A percentile compares a stretch with the other conserved stretches of the same genome.
Conservation (phyloP, 2,329 filamentous ascomycete genomes). For the Talaromyces pinophilus region DNA sequence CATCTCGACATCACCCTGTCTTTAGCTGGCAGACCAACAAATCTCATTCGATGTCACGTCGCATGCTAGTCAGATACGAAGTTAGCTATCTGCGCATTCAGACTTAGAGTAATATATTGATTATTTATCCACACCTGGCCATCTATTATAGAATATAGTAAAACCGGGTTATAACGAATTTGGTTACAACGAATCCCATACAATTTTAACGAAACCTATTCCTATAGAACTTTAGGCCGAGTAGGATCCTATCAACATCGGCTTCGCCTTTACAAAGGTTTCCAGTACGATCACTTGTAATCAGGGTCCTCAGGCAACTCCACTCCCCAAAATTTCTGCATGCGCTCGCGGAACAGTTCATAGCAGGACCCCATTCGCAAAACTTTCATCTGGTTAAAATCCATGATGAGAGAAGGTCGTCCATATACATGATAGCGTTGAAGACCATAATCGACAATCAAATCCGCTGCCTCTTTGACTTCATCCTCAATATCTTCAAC, state of each 20-base stretch:
- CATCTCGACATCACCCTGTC: neutral
- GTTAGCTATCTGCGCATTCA: no score
- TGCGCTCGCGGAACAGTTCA: conserved; percentile 13
- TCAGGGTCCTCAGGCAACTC: neutral
- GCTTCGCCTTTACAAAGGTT: no score
- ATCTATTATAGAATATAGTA: no score
- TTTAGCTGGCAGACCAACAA: neutral
- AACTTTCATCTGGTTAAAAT: conserved; percentile 30
- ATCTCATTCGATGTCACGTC: neutral
- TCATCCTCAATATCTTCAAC: conserved; percentile 37
- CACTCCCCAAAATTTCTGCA: neutral
- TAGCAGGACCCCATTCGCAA: conserved; percentile 36
- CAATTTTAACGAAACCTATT: no score
- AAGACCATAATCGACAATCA: conserved; percentile 37
- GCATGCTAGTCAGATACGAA: no score
- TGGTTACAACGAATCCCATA: no score
- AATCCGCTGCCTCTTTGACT: conserved; percentile 31
- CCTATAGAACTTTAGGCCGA: no score
- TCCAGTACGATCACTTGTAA: neutral
- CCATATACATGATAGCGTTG: conserved; percentile 31
- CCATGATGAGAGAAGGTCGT: conserved; percentile 34
- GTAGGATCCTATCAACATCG: no score
- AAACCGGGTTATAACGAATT: no score
- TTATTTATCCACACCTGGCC: no score
- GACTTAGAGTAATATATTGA: no score